These are phyloP conservation scores for Talaromyces ruber DNA, from an alignment of 495 filamentous ascomycete genomes.

Conservation along the genomic window DNA sequence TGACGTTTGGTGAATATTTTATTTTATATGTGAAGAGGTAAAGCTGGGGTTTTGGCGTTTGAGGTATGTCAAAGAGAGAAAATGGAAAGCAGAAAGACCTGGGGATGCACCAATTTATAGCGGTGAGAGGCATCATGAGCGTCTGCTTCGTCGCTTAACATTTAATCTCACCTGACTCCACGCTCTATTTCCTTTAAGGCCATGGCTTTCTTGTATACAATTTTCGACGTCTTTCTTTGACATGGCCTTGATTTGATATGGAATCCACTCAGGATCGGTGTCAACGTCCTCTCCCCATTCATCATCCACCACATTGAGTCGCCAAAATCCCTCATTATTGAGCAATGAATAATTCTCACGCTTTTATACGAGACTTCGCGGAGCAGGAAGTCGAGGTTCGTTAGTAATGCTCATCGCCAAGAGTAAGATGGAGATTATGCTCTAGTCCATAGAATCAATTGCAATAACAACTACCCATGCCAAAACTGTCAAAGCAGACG, in stretches of 20 bases:
- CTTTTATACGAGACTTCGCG: too few relatives aligned
- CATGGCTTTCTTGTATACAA: not conserved
- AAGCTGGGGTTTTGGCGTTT: not conserved
- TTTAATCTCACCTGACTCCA: not conserved
- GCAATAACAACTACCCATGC: slow-evolving; percentile 31
- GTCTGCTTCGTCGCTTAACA: not conserved
- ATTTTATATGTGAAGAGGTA: not conserved
- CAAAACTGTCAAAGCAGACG: slow-evolving; percentile 21
- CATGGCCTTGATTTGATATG: not conserved
- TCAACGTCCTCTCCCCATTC: too few relatives aligned
- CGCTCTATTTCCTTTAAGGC: not conserved
- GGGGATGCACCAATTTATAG: not conserved
- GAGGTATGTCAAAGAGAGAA: not conserved
- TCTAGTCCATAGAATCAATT: slow-evolving; percentile 35
- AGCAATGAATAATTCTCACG: not conserved
- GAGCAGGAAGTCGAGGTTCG: too few relatives aligned
- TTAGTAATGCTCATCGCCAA: not conserved
- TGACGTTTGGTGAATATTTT: not conserved
- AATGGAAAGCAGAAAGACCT: not conserved
- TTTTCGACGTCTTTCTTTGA: not conserved
- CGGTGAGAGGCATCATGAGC: not conserved
- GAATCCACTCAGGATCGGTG: not conserved
- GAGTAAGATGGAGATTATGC: slow-evolving; percentile 11
- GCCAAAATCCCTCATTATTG: not conserved
- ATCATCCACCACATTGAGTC: not conserved